Base-by-base conservation (phyloP, 2,329 filamentous ascomycete genomes). In the Akanthomyces muscarius region DNA sequence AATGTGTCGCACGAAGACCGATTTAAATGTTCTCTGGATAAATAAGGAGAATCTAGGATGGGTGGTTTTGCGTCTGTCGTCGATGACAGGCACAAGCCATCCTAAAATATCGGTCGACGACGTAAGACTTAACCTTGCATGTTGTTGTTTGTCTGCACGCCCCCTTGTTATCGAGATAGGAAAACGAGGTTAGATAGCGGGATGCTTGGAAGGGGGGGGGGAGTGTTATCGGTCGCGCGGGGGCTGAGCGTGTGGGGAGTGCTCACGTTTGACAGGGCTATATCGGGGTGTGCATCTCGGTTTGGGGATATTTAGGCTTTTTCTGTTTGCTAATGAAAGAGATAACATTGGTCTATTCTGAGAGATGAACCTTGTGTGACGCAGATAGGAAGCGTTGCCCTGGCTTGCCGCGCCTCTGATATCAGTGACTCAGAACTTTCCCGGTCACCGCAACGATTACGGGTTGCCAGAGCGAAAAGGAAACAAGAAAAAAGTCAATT, bases 11-110 rank as follows among this genome's bases (percentile, higher is more conserved):
- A 62, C 2, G 33, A 38, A 44, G 18, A 18, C 53, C 45, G 52
- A 56, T 62, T 25, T 18, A 62, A 51, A 61, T 61, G 45, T 38
- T 51, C 48, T 61, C 36, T 41, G 18, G 18, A 5, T 54, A 21
- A 45, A 51, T 1, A 6, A 10, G n/a, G 33, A 30, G 47, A 52
- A 54, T 54, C 41, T 61, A 61, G 48, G 41, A 61, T 61, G 28
- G 58, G 41, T 61, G 58, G 57, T 21, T 47, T 25, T 41, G 38
- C 28, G 5, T 61, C 21, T 51, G 47, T 60, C 33, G 21, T 47
- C 23, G 11, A 52, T 45, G 48, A 38, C 48, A 38, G 58, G 23
- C 41, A 21, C 5, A 45, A 61, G 41, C 16, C 50, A 38, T 18
- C 14, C 13, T 42, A 38, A 54, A 54, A 47, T 21, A 61, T 61